Conservation (phyloP, 1,284 basidiomycete species). For the Moesziomyces antarcticus region DNA sequence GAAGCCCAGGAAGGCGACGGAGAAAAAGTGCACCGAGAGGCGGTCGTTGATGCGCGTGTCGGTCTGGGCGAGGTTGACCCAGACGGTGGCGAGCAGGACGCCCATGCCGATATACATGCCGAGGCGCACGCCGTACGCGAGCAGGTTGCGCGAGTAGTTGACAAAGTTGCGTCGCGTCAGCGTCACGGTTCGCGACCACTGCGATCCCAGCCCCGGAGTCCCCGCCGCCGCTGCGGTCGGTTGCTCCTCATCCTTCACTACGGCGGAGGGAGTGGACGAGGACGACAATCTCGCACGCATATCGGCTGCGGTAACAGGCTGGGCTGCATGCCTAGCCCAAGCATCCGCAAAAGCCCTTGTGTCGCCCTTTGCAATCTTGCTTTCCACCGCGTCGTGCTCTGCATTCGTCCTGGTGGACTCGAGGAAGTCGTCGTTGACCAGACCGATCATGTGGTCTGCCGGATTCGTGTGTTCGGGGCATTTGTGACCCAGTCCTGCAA, state of each 20-base stretch:
- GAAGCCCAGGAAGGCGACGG: slow-evolving; percentile 75
- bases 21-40: slow-evolving; percentile 59
- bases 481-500: slow-evolving; percentile 44
- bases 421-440: slow-evolving; percentile 65
- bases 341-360: slow-evolving; percentile 19
- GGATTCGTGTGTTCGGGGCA: slow-evolving; percentile 60
- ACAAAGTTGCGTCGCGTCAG: slow-evolving; percentile 44
- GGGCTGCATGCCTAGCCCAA: slow-evolving; percentile 4
- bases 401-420: not conserved
- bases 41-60: slow-evolving; percentile 68
- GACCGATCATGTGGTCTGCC: slow-evolving; percentile 61
- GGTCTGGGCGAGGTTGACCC: slow-evolving; percentile 72
- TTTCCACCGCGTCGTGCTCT: not conserved
- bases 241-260: not conserved
- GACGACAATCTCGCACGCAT: not conserved
- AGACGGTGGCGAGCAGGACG: slow-evolving; percentile 72
- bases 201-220: not conserved
- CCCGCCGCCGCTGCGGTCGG: not conserved
- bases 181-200: slow-evolving; percentile 9
- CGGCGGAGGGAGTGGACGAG: not conserved
- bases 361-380: slow-evolving; percentile 16
- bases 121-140: slow-evolving; percentile 75
- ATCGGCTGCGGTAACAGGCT: not conserved
- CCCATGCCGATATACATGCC: slow-evolving; percentile 73
- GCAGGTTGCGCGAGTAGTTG: slow-evolving; percentile 70